Evolutionary conservation across 805 yeast genomes (phyloP).

Genomic region (Wickerhamia fluorescens): DNA sequence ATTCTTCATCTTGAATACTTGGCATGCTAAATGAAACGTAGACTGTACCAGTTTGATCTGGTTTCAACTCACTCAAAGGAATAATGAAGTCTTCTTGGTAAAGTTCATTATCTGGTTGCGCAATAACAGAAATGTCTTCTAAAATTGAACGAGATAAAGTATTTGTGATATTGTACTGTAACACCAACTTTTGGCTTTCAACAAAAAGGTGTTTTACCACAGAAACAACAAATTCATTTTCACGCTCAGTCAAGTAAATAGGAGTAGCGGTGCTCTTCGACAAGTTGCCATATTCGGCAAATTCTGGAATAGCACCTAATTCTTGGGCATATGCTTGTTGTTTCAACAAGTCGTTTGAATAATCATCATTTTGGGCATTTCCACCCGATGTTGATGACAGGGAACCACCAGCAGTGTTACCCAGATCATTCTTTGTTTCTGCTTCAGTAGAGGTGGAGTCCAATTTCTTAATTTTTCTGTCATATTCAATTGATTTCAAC

Average conservation of each 20-base stretch:
- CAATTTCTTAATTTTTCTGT: constrained; percentile 39
- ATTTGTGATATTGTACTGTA: constrained; percentile 80
- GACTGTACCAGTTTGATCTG: constrained; percentile 64
- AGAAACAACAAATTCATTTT: constrained; percentile 85
- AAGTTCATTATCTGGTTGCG: constrained; percentile 53
- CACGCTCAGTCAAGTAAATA: constrained; percentile 76
- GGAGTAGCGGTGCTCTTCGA: constrained; percentile 59
- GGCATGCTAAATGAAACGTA: constrained; percentile 73
- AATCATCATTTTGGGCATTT: constrained; percentile 14
- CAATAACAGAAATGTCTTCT: constrained; percentile 67
- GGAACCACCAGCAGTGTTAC: constrained; percentile 15
- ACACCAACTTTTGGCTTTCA: constrained; percentile 57
- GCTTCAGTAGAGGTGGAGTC: constrained; percentile 16
- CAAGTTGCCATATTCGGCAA: constrained; percentile 65
- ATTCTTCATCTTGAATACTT: constrained; percentile 30
- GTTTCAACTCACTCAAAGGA: constrained; percentile 65
- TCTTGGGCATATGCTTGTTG: constrained; percentile 67
- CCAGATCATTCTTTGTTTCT: constrained; percentile 12
- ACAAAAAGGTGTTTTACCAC: constrained; percentile 77
- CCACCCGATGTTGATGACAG: constrained; percentile 6
- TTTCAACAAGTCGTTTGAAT: constrained; percentile 26
- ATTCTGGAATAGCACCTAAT: constrained; percentile 64
- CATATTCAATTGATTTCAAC: constrained; percentile 55
- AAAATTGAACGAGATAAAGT: constrained; percentile 74
- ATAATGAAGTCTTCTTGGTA: constrained; percentile 65